phyloP scores from a whole-genome alignment of 164 flowering plant genomes.

The Euptelea pleiosperma region DNA sequence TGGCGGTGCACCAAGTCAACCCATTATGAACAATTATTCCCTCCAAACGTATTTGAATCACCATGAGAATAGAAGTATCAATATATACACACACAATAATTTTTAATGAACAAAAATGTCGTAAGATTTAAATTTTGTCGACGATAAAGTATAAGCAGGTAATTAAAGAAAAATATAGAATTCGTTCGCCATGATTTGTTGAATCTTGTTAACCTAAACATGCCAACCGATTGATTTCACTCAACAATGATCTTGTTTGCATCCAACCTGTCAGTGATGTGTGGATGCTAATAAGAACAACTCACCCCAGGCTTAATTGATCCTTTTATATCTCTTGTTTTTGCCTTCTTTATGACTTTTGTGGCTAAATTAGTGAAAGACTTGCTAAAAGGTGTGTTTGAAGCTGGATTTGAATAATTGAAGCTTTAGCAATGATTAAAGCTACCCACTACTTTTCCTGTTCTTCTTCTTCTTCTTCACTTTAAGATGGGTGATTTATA shows the following conservation, averaged over 20 bases:
- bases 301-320: no score
- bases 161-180: background rate
- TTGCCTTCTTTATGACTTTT: background rate
- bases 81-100: no score
- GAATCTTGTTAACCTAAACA: conserved; percentile 5
- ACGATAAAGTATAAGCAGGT: background rate
- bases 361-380: conserved; percentile 3
- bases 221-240: conserved; percentile 4
- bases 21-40: conserved; percentile 34
- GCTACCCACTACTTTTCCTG: conserved; percentile 1
- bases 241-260: conserved; percentile 11
- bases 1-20: conserved; percentile 11
- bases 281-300: conserved; percentile 4
- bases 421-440: conserved; percentile 17
- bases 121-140: background rate
- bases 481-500: background rate
- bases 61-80: no score
- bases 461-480: background rate
- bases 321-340: no score
- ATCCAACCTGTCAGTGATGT: conserved; percentile 14
- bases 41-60: conserved; percentile 5
- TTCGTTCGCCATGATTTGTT: conserved; percentile 3
- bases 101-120: background rate
- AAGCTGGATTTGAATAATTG: no score
- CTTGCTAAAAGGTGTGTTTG: background rate